phyloP scores from a whole-genome alignment of 1,284 basidiomycete species.

The Butyriboletus appendiculatus region DNA sequence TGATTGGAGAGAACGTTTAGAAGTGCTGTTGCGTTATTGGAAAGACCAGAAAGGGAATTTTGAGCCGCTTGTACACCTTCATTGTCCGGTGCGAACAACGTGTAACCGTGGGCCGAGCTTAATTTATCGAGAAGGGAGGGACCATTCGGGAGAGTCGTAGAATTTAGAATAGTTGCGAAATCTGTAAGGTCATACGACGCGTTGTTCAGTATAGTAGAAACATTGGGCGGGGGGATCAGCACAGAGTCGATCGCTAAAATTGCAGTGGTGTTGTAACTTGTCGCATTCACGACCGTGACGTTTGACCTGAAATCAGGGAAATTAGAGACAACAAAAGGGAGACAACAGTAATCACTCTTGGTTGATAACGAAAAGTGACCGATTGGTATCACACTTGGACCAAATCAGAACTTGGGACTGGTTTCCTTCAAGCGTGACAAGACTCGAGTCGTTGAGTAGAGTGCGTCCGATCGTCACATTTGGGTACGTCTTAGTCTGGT shows the following conservation, averaged over 20 bases:
- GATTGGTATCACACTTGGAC: slow-evolving; percentile 43
- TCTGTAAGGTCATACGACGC: slow-evolving; percentile 28
- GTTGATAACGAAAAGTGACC: slow-evolving; percentile 53
- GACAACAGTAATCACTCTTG: slow-evolving; percentile 43
- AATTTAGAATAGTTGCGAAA: slow-evolving; percentile 27
- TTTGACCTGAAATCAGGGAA: slow-evolving; percentile 37
- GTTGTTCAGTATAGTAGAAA: slow-evolving; percentile 45
- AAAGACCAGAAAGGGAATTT: slow-evolving; percentile 38
- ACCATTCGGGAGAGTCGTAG: slow-evolving; percentile 24
- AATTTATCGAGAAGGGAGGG: slow-evolving; percentile 44
- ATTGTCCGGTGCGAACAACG: slow-evolving; percentile 69
- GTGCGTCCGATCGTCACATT: slow-evolving; percentile 67
- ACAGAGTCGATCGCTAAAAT: slow-evolving; percentile 55
- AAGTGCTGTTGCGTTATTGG: slow-evolving; percentile 49
- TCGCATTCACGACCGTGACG: slow-evolving; percentile 47
- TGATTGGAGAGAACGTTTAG: slow-evolving; percentile 60
- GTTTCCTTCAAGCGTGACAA: slow-evolving; percentile 56
- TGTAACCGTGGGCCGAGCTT: slow-evolving; percentile 53
- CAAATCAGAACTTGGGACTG: slow-evolving; percentile 66
- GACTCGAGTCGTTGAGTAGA: slow-evolving; percentile 48
- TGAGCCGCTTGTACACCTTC: slow-evolving; percentile 45
- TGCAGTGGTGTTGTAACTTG: slow-evolving; percentile 47
- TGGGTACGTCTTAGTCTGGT: slow-evolving; percentile 43
- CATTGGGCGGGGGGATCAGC: slow-evolving; percentile 52
- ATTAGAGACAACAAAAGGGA: neutral